phyloP scores from a whole-genome alignment of 116 monocot species.

The Phalaenopsis hybrid region DNA sequence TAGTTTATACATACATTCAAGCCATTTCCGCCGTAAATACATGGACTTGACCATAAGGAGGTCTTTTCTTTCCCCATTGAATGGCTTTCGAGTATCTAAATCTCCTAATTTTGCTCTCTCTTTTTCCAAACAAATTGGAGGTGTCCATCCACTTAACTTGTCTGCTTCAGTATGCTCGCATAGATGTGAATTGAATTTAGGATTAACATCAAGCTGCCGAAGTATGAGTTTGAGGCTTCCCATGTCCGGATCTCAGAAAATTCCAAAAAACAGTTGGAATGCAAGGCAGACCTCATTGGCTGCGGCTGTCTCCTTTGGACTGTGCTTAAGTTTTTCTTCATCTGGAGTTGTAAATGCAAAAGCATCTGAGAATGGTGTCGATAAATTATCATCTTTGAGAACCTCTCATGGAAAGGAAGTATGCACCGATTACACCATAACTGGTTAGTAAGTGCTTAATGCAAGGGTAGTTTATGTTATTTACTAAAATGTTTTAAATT shows the following conservation, averaged over 20 bases:
- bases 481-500: not conserved
- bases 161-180: constrained; percentile 28
- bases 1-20: constrained; percentile 18
- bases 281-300: constrained; percentile 21
- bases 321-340: constrained; percentile 57
- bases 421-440: constrained; percentile 66
- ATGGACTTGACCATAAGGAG: constrained; percentile 14
- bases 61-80: constrained; percentile 12
- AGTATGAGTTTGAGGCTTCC: constrained; percentile 37
- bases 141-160: constrained; percentile 19
- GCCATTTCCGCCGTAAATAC: constrained; percentile 23
- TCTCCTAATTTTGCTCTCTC: constrained; percentile 9
- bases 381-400: constrained; percentile 15
- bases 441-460: constrained; percentile 36
- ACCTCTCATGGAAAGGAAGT: constrained; percentile 74
- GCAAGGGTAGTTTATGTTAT: not conserved
- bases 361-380: constrained; percentile 27
- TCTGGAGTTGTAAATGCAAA: constrained; percentile 50
- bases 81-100: constrained; percentile 14
- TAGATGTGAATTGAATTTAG: constrained; percentile 30
- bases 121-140: constrained; percentile 21
- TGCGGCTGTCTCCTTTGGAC: constrained; percentile 37
- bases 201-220: constrained; percentile 22
- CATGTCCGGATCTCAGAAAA: constrained; percentile 23
- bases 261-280: constrained; percentile 35